phyloP scores from a whole-genome alignment of 768 basidiomycete genomes.

The Cubamyces lactineus region DNA sequence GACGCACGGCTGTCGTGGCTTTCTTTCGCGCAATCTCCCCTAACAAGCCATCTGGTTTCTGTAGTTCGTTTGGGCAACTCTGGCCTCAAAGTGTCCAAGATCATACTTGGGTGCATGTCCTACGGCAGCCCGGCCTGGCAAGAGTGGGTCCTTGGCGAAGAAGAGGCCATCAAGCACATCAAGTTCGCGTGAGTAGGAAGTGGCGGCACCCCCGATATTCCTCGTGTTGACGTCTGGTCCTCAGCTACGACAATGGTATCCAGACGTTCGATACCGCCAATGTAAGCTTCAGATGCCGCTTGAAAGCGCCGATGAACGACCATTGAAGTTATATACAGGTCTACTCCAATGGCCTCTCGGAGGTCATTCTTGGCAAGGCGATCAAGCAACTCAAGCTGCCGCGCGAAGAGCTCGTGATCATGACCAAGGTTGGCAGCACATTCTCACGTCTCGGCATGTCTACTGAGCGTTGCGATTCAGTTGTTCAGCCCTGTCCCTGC shows the following conservation, averaged over 20 bases:
- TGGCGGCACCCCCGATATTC: background rate
- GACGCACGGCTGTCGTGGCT: too few species aligned
- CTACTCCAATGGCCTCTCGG: slow-evolving; percentile 44
- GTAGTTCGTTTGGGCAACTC: slow-evolving; percentile 48
- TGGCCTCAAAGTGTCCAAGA: slow-evolving; percentile 44
- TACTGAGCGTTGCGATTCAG: slow-evolving; percentile 21
- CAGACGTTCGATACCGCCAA: slow-evolving; percentile 40
- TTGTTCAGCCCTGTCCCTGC: slow-evolving; percentile 24
- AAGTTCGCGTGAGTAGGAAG: slow-evolving; percentile 39
- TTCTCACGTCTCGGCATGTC: slow-evolving; percentile 18
- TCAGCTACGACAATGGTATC: slow-evolving; percentile 41
- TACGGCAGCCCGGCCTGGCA: slow-evolving; percentile 36
- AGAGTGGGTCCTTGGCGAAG: slow-evolving; percentile 42
- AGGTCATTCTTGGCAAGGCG: slow-evolving; percentile 47
- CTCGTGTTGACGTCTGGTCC: background rate
- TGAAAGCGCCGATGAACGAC: background rate
- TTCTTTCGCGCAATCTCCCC: too few species aligned
- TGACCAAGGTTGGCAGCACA: slow-evolving; percentile 44
- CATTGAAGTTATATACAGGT: slow-evolving; percentile 31
- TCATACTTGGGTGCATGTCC: slow-evolving; percentile 40
- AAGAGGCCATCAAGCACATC: slow-evolving; percentile 41
- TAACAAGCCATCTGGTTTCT: too few species aligned
- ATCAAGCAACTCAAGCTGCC: slow-evolving; percentile 49
- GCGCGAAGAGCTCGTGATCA: slow-evolving; percentile 49
- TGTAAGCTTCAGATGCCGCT: slow-evolving; percentile 13